A percentile compares a stretch with the other conserved stretches of the same genome.
Conservation (phyloP, 1,139 yeast species). For the Scheffersomyces parashehatae region DNA sequence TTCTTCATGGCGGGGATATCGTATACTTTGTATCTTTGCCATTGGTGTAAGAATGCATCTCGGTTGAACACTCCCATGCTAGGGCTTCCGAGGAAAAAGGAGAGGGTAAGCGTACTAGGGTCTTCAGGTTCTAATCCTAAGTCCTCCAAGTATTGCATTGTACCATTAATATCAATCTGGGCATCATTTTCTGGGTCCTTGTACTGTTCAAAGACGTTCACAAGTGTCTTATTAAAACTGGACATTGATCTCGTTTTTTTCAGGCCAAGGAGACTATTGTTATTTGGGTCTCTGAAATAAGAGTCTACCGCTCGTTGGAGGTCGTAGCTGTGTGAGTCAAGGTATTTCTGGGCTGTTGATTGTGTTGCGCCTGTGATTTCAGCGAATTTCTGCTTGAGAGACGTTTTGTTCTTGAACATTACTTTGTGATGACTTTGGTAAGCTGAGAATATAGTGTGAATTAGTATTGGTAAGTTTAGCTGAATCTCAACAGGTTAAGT, state of each 20-base stretch:
- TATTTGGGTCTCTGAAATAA: constrained; percentile 18
- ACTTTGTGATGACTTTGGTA: background rate
- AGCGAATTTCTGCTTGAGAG: constrained; percentile 26
- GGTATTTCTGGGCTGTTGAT: constrained; percentile 27
- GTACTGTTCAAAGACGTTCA: constrained; percentile 26
- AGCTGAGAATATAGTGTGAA: too few relatives aligned
- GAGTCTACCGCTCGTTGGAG: constrained; percentile 32
- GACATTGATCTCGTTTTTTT: background rate
- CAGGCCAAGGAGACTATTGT: background rate
- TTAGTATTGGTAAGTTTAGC: too few relatives aligned
- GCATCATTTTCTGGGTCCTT: constrained; percentile 25
- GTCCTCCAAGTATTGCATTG: constrained; percentile 65
- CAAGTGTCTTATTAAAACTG: constrained; percentile 18
- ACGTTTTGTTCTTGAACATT: constrained; percentile 6
- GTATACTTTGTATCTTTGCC: constrained; percentile 46
- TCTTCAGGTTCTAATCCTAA: constrained; percentile 75
- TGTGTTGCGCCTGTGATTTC: constrained; percentile 31
- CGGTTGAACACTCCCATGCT: constrained; percentile 60
- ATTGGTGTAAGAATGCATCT: constrained; percentile 52
- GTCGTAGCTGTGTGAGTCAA: constrained; percentile 27
- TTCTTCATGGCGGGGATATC: constrained; percentile 52
- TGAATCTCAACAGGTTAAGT: too few relatives aligned
- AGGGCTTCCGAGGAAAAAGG: constrained; percentile 67
- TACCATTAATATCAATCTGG: constrained; percentile 71
- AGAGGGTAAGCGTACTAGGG: constrained; percentile 64